Base-by-base conservation (phyloP, 2,329 filamentous ascomycete species). In the Tothia fuscella region DNA sequence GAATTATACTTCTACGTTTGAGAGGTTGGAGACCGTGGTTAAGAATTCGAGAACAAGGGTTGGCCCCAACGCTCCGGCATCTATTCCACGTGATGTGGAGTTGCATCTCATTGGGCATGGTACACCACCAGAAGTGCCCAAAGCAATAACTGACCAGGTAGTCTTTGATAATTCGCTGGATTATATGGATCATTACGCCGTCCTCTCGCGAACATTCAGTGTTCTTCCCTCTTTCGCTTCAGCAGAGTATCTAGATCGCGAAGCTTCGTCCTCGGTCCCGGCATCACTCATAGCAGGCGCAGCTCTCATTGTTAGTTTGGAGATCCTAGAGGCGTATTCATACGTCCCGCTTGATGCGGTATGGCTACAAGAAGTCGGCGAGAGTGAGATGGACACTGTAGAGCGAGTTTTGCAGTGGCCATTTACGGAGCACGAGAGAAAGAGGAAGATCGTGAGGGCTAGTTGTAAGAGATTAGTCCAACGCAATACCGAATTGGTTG, bases 391-490 rank as follows among this genome's bases (percentile, higher is more conserved):
- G 29, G 51, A 56, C 41, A 52, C 53, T 10, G 48, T 55, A 3
- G 51, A 46, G 12, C 45, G 49, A 36, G 49, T 55, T 30, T 36
- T 56, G 24, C 46, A 46, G 37, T 49, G 53, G 34, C 41, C 20
- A 21, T 22, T 37, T 6, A 67, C 74, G 3, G 77, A 82, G 59
- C 66, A 78, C 36, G 21, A 26, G 30, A 31, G 19, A 24, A 49
- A 49, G 43, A 49, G 32, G 16, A n/a, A 38, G 17, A 14, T 32
- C 5, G 36, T 32, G 2, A 47, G 30, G 30, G 6, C 10, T 21
- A 16, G 21, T 19, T 24, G 29, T 24, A 16, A 19, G 20, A 10
- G 10, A 20, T 14, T 41, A 5, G 12, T 34, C 4, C 3, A 14
- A 25, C 22, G 30, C 14, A 32, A 25, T 24, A 21, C 17, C n/a